Conservation (phyloP, 2,329 filamentous ascomycete genomes). For the Hortaea sp. region DNA sequence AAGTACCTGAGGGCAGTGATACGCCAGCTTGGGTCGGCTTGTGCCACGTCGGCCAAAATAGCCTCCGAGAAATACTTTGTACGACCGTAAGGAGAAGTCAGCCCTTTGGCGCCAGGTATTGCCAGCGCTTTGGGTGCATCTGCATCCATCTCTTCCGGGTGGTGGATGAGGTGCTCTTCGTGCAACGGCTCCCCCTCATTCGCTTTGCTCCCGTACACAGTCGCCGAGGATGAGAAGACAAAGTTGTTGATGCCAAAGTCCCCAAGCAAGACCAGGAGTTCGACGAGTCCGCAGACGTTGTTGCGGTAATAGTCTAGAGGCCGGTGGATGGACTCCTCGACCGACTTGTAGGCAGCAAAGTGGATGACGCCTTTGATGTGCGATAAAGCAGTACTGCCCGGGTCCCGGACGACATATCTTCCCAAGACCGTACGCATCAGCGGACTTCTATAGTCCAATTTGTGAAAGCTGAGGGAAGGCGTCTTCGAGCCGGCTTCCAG, state of each 20-base stretch:
- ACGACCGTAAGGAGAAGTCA: conserved; percentile 56
- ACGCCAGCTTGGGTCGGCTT: conserved; percentile 51
- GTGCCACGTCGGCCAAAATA: conserved; percentile 52
- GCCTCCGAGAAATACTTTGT: conserved; percentile 60
- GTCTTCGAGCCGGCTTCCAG: conserved; percentile 29
- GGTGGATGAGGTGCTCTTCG: background rate
- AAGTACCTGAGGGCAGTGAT: conserved; percentile 58
- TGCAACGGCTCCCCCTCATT: background rate
- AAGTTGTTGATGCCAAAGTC: conserved; percentile 53
- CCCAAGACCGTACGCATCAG: conserved; percentile 4
- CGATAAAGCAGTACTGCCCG: no score
- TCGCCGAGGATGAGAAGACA: conserved; percentile 59
- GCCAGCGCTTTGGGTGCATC: conserved; percentile 30
- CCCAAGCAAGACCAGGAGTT: conserved; percentile 48
- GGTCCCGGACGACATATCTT: no score
- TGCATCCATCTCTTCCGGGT: conserved; percentile 15
- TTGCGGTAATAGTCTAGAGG: conserved; percentile 58
- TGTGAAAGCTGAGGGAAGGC: conserved; percentile 37
- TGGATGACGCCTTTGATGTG: conserved; percentile 55
- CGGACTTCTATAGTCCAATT: conserved; percentile 38
- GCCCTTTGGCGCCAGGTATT: conserved; percentile 43
- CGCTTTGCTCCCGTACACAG: conserved; percentile 48
- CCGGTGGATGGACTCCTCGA: conserved; percentile 51
- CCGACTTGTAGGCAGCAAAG: conserved; percentile 58
- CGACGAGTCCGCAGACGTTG: conserved; percentile 54